Percentiles rank a stretch among this genome's conserved stretches.
Conservation (phyloP, 2,329 filamentous ascomycete species). For the Cryphonectria naterciae region DNA sequence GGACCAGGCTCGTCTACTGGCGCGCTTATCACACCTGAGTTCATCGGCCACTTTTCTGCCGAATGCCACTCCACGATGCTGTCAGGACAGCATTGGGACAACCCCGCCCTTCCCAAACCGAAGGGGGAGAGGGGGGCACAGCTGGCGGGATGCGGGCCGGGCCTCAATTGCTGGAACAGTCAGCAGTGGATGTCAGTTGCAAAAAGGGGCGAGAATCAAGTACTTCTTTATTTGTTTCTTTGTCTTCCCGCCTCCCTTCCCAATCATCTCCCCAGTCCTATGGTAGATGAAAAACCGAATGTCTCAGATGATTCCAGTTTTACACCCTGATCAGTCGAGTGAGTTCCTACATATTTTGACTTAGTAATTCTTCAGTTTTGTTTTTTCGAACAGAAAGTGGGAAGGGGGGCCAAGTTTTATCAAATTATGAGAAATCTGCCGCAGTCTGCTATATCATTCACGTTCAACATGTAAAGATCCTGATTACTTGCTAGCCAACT, state of each 20-base stretch:
- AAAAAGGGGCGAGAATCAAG: neutral
- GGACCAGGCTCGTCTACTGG: neutral
- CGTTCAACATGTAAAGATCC: too few species aligned
- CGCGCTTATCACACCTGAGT: neutral
- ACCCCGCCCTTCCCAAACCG: neutral
- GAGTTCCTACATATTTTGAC: too few species aligned
- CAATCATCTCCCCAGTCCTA: too few species aligned
- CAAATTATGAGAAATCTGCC: too few species aligned
- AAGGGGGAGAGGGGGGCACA: neutral
- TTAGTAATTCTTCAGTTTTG: too few species aligned
- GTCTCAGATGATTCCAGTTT: too few species aligned
- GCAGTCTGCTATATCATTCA: too few species aligned
- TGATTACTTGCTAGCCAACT: too few species aligned
- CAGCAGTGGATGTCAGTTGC: neutral
- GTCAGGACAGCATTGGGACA: neutral
- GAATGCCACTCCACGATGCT: neutral
- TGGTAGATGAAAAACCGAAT: too few species aligned
- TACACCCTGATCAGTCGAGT: too few species aligned
- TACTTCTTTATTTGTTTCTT: neutral
- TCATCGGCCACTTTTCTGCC: constrained; percentile 7
- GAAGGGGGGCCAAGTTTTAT: too few species aligned
- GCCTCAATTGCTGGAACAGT: neutral
- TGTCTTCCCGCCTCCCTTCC: neutral
- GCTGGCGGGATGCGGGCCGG: constrained; percentile 11
- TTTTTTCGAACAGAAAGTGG: too few species aligned